Evolutionary conservation across 352 stramenopile genomes (phyloP).

Genomic region (Phytophthora fragariaefolia): DNA sequence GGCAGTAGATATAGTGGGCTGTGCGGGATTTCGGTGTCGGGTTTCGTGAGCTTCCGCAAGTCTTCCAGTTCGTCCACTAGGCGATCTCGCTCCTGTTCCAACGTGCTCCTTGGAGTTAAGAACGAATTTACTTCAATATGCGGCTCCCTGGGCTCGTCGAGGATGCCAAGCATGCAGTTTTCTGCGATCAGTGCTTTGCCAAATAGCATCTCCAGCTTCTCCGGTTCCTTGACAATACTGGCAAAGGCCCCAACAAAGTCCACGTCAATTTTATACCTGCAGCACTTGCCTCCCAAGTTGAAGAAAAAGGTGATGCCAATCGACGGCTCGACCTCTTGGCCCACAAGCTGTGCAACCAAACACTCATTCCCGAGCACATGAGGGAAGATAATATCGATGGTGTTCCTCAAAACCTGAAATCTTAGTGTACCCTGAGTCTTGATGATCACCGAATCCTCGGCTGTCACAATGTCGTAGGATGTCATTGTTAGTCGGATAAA

Average conservation of each 20-base stretch:
- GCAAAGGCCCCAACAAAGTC: conserved; percentile 47
- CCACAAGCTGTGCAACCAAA: conserved; percentile 46
- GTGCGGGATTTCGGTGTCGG: neutral
- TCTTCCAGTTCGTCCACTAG: conserved; percentile 5
- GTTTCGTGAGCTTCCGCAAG: neutral
- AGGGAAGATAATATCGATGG: conserved; percentile 51
- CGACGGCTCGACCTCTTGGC: conserved; percentile 35
- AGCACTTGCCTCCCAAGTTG: conserved; percentile 32
- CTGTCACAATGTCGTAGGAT: conserved; percentile 37
- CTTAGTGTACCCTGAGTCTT: conserved; percentile 30
- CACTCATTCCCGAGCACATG: conserved; percentile 47
- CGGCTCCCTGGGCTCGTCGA: neutral
- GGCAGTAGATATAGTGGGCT: neutral
- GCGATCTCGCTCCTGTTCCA: conserved; percentile 8
- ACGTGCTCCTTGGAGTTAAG: neutral
- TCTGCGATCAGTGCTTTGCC: conserved; percentile 38
- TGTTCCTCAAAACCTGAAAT: conserved; percentile 57
- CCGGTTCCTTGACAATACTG: conserved; percentile 35
- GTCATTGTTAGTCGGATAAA: conserved; percentile 43
- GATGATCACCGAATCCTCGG: conserved; percentile 46
- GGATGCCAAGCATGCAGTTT: conserved; percentile 33
- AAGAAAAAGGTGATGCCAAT: conserved; percentile 47
- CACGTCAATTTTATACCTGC: conserved; percentile 35
- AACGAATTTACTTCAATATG: neutral
- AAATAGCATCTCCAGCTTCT: conserved; percentile 38